Percentiles rank a stretch among this genome's conserved stretches.
phyloP scores from a whole-genome alignment of 345 rosid species.

The Linum trigynum region DNA sequence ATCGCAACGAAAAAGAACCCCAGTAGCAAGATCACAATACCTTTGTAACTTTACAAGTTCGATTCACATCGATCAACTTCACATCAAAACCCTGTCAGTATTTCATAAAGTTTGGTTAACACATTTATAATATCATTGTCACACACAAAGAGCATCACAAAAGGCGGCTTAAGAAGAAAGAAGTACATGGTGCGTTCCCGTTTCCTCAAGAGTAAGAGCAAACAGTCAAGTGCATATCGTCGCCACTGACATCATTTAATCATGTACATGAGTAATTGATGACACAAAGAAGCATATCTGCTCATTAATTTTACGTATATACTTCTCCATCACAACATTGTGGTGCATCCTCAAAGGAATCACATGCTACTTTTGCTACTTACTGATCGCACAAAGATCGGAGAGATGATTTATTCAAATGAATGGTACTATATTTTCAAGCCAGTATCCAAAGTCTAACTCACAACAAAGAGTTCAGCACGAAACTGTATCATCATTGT shows the following conservation, averaged over 20 bases:
- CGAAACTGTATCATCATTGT: too few relatives aligned
- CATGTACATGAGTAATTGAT: not conserved
- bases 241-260: not conserved
- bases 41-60: slow-evolving; percentile 92
- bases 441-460: too few relatives aligned
- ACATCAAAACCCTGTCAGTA: slow-evolving; percentile 81
- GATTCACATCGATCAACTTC: slow-evolving; percentile 69
- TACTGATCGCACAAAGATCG: not conserved
- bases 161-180: not conserved
- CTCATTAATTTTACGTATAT: not conserved
- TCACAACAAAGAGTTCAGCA: too few relatives aligned
- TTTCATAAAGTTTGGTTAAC: not conserved
- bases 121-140: not conserved
- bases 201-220: not conserved
- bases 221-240: too few relatives aligned
- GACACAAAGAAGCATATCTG: not conserved
- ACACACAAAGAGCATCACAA: not conserved
- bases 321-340: not conserved
- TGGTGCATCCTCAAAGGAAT: not conserved
- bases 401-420: not conserved
- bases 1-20: slow-evolving; percentile 1
- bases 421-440: too few relatives aligned
- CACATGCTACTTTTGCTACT: not conserved
- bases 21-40: slow-evolving; percentile 25
- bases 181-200: not conserved